These are phyloP conservation scores for Cyclocybe aegerita DNA, from an alignment of 768 basidiomycete genomes.

Conservation along the genomic window DNA sequence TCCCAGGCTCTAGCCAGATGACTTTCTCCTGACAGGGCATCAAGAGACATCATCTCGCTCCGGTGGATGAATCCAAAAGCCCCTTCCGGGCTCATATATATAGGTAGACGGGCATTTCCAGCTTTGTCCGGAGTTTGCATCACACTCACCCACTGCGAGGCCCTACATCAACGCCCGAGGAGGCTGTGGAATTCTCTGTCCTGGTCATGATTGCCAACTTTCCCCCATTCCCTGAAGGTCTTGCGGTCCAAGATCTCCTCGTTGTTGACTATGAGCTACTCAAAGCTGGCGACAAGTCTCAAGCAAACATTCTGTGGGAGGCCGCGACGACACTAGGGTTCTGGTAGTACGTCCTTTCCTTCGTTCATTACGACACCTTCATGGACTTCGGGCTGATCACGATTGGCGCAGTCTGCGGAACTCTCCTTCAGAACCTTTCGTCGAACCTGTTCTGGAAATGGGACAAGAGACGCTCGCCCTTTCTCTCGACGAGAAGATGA, in stretches of 20 bases:
- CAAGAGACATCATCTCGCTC: too few relatives aligned
- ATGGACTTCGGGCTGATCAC: background rate
- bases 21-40: too few relatives aligned
- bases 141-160: too few relatives aligned
- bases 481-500: conserved; percentile 52
- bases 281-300: conserved; percentile 34
- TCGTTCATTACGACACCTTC: background rate
- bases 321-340: conserved; percentile 56
- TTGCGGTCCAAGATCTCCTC: conserved; percentile 49
- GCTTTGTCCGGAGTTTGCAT: too few relatives aligned
- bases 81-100: too few relatives aligned
- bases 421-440: conserved; percentile 44
- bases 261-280: conserved; percentile 50
- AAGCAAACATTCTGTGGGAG: conserved; percentile 48
- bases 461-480: conserved; percentile 49
- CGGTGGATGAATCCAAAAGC: too few relatives aligned
- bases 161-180: too few relatives aligned
- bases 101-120: too few relatives aligned
- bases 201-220: background rate
- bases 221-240: conserved; percentile 47
- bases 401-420: conserved; percentile 42
- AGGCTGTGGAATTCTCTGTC: too few relatives aligned
- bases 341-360: conserved; percentile 50
- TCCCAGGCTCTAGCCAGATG: too few relatives aligned
- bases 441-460: conserved; percentile 50